phyloP scores from a whole-genome alignment of 768 basidiomycete species.

The Mycena polygramma region DNA sequence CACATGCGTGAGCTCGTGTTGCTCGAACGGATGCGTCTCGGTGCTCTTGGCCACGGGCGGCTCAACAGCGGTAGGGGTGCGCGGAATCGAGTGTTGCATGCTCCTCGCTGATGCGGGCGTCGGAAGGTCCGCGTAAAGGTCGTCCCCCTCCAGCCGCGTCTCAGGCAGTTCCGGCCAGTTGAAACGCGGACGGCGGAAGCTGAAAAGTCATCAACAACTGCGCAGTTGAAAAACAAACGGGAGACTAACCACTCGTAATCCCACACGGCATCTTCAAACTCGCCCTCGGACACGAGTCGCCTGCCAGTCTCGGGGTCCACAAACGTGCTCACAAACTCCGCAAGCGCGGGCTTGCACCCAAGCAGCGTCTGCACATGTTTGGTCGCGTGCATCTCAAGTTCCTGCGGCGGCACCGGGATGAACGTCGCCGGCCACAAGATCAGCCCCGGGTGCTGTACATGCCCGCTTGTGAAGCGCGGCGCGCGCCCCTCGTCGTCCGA shows the following conservation, averaged over 20 bases:
- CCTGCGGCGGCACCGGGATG: conserved; percentile 66
- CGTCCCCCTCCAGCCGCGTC: conserved; percentile 42
- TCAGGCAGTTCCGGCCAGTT: conserved; percentile 72
- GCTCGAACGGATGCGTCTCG: conserved; percentile 43
- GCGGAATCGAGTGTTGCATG: conserved; percentile 13
- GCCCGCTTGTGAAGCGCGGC: neutral
- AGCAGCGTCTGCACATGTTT: conserved; percentile 76
- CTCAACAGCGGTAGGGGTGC: conserved; percentile 8
- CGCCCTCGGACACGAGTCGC: conserved; percentile 49
- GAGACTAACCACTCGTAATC: conserved; percentile 69
- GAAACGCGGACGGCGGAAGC: conserved; percentile 76
- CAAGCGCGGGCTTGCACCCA: conserved; percentile 70
- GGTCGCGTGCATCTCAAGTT: conserved; percentile 83
- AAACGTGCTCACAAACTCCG: conserved; percentile 58
- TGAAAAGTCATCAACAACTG: conserved; percentile 43
- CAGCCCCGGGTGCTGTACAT: conserved; percentile 60
- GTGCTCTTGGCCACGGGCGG: conserved; percentile 36
- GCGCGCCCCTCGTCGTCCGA: conserved; percentile 2
- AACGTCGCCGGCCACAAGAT: conserved; percentile 71
- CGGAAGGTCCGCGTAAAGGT: conserved; percentile 33
- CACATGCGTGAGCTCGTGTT: conserved; percentile 61
- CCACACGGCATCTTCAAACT: conserved; percentile 52
- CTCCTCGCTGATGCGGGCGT: conserved; percentile 34
- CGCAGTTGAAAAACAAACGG: neutral
- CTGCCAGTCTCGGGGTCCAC: conserved; percentile 53